phyloP scores from a whole-genome alignment of 1,139 yeast species.

The Barnettozyma hawaiiensis region DNA sequence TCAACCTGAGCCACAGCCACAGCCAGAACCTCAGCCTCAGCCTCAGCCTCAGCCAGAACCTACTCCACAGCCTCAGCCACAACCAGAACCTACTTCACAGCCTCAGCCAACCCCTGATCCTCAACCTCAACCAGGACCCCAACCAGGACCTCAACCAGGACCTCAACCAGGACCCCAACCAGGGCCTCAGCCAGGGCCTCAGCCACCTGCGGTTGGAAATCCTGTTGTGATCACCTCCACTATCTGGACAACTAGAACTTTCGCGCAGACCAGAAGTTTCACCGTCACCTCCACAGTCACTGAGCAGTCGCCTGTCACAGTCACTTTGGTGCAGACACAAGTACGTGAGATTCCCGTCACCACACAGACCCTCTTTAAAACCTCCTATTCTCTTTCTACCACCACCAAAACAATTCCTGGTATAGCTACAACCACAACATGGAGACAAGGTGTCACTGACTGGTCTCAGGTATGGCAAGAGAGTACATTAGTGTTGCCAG shows the following conservation, averaged over 20 bases:
- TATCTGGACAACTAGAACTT: constrained; percentile 7
- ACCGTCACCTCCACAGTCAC: constrained; percentile 12
- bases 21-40: background rate
- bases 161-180: constrained; percentile 2
- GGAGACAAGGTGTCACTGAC: constrained; percentile 3
- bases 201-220: background rate
- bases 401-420: constrained; percentile 14
- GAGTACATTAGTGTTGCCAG: constrained; percentile 15
- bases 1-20: background rate
- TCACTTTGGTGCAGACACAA: constrained; percentile 6
- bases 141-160: constrained; percentile 1
- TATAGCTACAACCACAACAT: constrained; percentile 1
- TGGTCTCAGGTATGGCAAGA: constrained; percentile 5
- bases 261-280: constrained; percentile 3
- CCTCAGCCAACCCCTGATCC: constrained; percentile 1
- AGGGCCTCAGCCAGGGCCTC: background rate
- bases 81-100: constrained; percentile 5
- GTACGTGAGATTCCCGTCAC: constrained; percentile 5
- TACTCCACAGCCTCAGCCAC: background rate
- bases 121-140: constrained; percentile 5
- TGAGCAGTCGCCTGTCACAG: constrained; percentile 7
- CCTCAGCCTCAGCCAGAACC: background rate
- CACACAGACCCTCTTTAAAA: constrained; percentile 5
- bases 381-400: constrained; percentile 13
- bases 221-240: constrained; percentile 9